A percentile compares a stretch with the other conserved stretches of the same genome.
Evolutionary conservation across 2,329 filamentous ascomycete species (phyloP).

Genomic region (Colletotrichum destructivum): DNA sequence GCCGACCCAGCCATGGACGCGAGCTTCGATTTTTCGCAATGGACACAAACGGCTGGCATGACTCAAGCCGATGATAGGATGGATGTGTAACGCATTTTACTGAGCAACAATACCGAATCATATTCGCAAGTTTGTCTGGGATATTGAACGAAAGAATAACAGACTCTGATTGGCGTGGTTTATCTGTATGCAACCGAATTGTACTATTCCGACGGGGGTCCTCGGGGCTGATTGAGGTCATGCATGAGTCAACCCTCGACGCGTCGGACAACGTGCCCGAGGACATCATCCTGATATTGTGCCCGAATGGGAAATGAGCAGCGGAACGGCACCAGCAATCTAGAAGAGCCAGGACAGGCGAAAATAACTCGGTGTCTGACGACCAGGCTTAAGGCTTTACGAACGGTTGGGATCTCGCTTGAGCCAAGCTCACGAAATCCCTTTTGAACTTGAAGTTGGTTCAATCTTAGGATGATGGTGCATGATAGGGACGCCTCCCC

Average conservation of each 20-base stretch:
- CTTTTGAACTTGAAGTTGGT: neutral
- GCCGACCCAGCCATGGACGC: constrained; percentile 53
- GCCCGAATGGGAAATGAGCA: neutral
- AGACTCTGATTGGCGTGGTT: neutral
- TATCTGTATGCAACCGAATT: neutral
- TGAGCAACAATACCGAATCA: neutral
- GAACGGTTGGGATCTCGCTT: neutral
- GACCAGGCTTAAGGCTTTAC: neutral
- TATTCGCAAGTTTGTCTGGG: too few relatives aligned
- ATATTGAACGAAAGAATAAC: neutral
- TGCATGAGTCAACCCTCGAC: constrained; percentile 4
- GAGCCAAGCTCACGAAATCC: neutral
- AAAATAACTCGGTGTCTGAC: neutral
- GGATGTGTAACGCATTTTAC: constrained; percentile 26
- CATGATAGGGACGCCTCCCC: constrained; percentile 35
- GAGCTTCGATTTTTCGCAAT: constrained; percentile 52
- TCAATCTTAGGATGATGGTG: constrained; percentile 22
- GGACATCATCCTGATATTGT: constrained; percentile 18
- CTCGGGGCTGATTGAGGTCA: constrained; percentile 11
- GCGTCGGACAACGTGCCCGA: neutral
- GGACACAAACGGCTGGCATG: constrained; percentile 43
- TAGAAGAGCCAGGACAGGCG: neutral
- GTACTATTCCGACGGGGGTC: neutral
- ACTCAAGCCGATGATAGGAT: constrained; percentile 38
- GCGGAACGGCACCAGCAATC: neutral